These are phyloP conservation scores for Coleophoma cylindrospora DNA, from an alignment of 2,329 filamentous ascomycete species.

Conservation along the genomic window DNA sequence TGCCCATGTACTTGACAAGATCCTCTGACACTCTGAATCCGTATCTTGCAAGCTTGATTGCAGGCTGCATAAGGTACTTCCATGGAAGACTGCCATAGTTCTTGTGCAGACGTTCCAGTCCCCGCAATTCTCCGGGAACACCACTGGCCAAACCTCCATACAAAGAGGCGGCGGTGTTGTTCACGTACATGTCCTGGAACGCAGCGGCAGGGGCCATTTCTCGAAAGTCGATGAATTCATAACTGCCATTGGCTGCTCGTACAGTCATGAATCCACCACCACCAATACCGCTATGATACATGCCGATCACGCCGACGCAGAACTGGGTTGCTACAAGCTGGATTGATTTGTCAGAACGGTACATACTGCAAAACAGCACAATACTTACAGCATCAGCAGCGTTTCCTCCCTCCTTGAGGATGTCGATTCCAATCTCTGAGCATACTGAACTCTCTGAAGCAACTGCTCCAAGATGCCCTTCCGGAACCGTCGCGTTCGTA, in stretches of 20 bases:
- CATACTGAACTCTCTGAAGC: slow-evolving; percentile 67
- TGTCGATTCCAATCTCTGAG: slow-evolving; percentile 61
- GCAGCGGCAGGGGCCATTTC: slow-evolving; percentile 62
- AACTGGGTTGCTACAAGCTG: slow-evolving; percentile 47
- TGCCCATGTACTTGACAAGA: slow-evolving; percentile 56
- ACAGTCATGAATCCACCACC: slow-evolving; percentile 66
- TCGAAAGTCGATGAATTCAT: slow-evolving; percentile 65
- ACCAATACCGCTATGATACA: slow-evolving; percentile 56
- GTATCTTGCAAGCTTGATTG: slow-evolving; percentile 54
- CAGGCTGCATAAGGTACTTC: slow-evolving; percentile 51
- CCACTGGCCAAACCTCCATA: slow-evolving; percentile 52
- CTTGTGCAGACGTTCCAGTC: slow-evolving; percentile 30
- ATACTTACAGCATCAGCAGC: slow-evolving; percentile 43
- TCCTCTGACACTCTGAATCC: slow-evolving; percentile 57
- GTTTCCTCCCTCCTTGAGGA: slow-evolving; percentile 54
- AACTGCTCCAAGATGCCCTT: slow-evolving; percentile 51
- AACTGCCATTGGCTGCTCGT: slow-evolving; percentile 51
- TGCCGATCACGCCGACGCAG: slow-evolving; percentile 47
- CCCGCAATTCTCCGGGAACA: slow-evolving; percentile 43
- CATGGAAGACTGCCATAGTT: slow-evolving; percentile 48
- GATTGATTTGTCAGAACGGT: neutral
- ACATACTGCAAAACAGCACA: too few species aligned
- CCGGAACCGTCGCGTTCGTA: neutral
- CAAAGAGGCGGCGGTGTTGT: slow-evolving; percentile 46
- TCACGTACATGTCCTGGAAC: slow-evolving; percentile 55